A percentile compares a stretch with the other conserved stretches of the same genome.
Conservation (phyloP, 495 filamentous ascomycete species). For the Aspergillus ostianus region DNA sequence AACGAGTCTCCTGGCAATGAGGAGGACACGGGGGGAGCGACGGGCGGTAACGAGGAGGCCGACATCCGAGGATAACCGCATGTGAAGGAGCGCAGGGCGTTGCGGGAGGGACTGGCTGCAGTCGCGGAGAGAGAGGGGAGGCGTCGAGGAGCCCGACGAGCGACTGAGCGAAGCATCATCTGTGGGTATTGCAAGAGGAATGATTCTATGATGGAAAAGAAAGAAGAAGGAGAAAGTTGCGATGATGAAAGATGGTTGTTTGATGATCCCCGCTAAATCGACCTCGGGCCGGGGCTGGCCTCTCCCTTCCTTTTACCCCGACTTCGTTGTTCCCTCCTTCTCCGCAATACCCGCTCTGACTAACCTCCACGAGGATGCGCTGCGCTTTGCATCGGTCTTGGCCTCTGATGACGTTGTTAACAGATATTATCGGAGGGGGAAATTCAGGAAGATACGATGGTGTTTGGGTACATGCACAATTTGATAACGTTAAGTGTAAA, state of each 20-base stretch:
- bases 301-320: neutral
- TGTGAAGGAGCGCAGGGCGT: constrained; percentile 39
- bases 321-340: neutral
- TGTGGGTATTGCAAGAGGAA: too few species aligned
- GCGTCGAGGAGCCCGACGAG: constrained; percentile 38
- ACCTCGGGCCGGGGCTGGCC: neutral
- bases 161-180: constrained; percentile 37
- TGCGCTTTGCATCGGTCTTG: too few species aligned
- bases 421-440: too few species aligned
- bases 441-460: too few species aligned
- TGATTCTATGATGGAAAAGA: neutral
- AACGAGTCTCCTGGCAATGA: constrained; percentile 67
- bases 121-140: constrained; percentile 21
- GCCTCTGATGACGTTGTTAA: too few species aligned
- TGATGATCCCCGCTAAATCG: neutral
- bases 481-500: too few species aligned
- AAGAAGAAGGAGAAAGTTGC: neutral
- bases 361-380: neutral
- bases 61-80: constrained; percentile 49
- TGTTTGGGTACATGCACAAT: too few species aligned
- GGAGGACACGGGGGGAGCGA: constrained; percentile 56
- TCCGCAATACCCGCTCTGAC: neutral
- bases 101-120: constrained; percentile 23
- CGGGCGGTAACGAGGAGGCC: constrained; percentile 30
- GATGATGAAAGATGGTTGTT: neutral